Conservation (phyloP, 345 rosid genomes). For the Populus deltoides region DNA sequence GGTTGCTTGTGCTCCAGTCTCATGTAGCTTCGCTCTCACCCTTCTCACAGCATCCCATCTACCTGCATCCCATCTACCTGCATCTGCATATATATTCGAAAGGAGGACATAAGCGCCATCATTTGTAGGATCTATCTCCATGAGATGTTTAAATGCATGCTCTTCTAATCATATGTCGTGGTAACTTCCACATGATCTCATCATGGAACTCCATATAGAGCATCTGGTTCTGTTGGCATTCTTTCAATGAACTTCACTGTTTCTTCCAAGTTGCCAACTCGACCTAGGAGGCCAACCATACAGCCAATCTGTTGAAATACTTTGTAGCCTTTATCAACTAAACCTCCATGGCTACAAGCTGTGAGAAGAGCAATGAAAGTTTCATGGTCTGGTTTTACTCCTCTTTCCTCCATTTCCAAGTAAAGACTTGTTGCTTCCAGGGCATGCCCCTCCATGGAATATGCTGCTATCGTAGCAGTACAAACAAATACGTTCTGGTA, state of each 20-base stretch:
- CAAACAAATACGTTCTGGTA: slow-evolving; percentile 8
- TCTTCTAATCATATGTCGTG: slow-evolving; percentile 15
- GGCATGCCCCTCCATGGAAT: slow-evolving; percentile 8
- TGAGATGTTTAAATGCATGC: slow-evolving; percentile 20
- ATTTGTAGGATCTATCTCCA: slow-evolving; percentile 15
- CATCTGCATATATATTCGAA: slow-evolving; percentile 19
- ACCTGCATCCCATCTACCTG: slow-evolving; percentile 25
- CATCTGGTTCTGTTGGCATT: slow-evolving; percentile 24
- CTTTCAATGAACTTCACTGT: slow-evolving; percentile 16
- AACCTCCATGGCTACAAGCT: slow-evolving; percentile 29
- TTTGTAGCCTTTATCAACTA: slow-evolving; percentile 24
- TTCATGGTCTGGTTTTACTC: slow-evolving; percentile 16
- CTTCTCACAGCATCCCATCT: slow-evolving; percentile 20
- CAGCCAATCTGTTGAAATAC: slow-evolving; percentile 16
- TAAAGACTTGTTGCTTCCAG: background rate
- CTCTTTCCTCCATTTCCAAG: slow-evolving; percentile 22
- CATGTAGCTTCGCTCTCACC: slow-evolving; percentile 21
- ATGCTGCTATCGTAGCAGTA: slow-evolving; percentile 7
- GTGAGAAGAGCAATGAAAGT: slow-evolving; percentile 26
- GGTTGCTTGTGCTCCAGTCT: slow-evolving; percentile 18
- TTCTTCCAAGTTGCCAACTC: slow-evolving; percentile 8
- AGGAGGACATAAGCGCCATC: slow-evolving; percentile 24
- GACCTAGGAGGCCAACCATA: slow-evolving; percentile 13
- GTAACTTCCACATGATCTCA: slow-evolving; percentile 10
- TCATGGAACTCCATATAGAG: slow-evolving; percentile 10